Conservation (phyloP, 352 stramenopile genomes). For the Lagenidium giganteum region DNA sequence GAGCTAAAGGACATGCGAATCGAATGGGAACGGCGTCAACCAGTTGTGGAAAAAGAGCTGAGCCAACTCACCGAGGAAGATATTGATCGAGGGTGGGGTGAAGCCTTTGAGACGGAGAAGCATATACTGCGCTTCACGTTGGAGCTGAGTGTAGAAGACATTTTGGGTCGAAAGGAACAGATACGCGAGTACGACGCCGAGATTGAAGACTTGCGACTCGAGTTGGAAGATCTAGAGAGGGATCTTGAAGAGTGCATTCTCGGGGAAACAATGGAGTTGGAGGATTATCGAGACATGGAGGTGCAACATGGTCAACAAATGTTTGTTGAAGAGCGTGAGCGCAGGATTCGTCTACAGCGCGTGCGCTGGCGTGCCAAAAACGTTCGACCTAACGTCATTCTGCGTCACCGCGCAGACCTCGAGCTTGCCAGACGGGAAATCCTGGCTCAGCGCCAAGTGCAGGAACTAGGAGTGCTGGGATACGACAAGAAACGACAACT, state of each 20-base stretch:
- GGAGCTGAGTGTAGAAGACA: conserved; percentile 75
- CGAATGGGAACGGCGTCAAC: conserved; percentile 76
- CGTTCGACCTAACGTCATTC: conserved; percentile 48
- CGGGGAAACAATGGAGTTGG: conserved; percentile 57
- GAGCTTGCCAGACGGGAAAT: conserved; percentile 25
- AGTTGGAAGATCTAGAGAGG: conserved; percentile 77
- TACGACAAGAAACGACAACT: conserved; percentile 51
- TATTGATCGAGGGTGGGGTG: conserved; percentile 66
- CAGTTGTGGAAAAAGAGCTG: conserved; percentile 69
- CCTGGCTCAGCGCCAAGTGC: conserved; percentile 31
- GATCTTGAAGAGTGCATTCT: conserved; percentile 67
- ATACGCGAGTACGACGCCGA: conserved; percentile 67
- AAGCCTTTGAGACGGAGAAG: conserved; percentile 76
- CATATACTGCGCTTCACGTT: conserved; percentile 61
- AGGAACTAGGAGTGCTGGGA: conserved; percentile 47
- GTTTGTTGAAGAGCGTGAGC: conserved; percentile 31
- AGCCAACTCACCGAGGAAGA: conserved; percentile 58
- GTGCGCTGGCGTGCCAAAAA: conserved; percentile 62
- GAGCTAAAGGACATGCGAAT: conserved; percentile 75
- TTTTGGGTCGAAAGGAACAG: conserved; percentile 50
- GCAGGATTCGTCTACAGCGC: conserved; percentile 41
- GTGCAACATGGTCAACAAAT: conserved; percentile 30
- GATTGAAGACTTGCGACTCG: conserved; percentile 61
- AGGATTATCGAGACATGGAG: conserved; percentile 55
- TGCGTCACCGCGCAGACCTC: conserved; percentile 32